Evolutionary conservation across 495 filamentous ascomycete genomes (phyloP), one percentile per base, ranked within the genome.

Genomic region (Viridothelium virens): DNA sequence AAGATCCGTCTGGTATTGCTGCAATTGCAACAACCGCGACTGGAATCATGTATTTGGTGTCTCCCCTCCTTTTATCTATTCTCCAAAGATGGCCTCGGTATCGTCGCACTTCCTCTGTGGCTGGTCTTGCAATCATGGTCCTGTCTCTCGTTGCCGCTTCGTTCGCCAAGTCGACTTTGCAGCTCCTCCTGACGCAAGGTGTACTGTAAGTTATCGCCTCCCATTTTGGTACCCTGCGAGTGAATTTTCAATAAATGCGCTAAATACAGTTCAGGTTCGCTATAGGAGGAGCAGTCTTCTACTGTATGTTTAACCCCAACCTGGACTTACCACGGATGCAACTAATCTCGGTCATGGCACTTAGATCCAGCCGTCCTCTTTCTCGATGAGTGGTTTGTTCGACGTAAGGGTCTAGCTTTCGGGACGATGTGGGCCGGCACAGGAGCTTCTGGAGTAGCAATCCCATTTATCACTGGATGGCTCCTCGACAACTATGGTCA

Each of bases 371-470:
- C 77, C 56, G 74, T 84, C 65, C 72, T 80, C 41, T 82, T 80
- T 70, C 66, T 86, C 10, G 81, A 85, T 65, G 81, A 86, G 68
- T 86, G 83, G 83, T 86, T 86, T 71, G 73, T 81, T 33, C 63
- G 69, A 34, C 70, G 78, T 38, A 80, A 81, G 62, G 83, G 83
- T 3, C 69, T 86, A 31, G 84, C 84, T 6, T 85, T 80, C 66
- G 84, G 84, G n/a, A 75, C 84, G 14, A 78, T 84, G 69, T 84
- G 79, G 76, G 81, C 80, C 38, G 85, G 83, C 0, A 76, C 75
- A 0, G 76, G 80, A 5, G 56, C 76, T 38, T 74, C 73, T 31
- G 80, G 79, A 18, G 72, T 75, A 3, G 70, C 77, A 6, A 62
- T 79, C 2, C 79, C 78, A 7, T 62, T 78, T 18, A 61, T 74